Conservation (phyloP, 2,329 filamentous ascomycete species). For the Ophiostoma sp. region DNA sequence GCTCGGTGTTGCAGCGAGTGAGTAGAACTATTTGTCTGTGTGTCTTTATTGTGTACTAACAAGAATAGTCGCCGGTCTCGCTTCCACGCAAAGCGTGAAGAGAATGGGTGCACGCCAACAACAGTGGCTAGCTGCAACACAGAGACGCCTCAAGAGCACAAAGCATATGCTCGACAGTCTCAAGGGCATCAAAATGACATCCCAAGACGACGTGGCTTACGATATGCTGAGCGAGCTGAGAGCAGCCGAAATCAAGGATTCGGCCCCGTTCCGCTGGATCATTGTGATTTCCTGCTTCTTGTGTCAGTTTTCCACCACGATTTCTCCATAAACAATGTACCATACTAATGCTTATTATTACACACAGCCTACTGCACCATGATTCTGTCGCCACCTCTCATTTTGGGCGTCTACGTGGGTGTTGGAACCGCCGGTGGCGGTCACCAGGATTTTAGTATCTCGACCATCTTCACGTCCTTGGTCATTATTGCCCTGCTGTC, state of each 20-base stretch:
- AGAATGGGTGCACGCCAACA: conserved; percentile 9
- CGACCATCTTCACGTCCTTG: conserved; percentile 38
- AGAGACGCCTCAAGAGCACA: conserved; percentile 7
- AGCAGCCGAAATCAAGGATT: background rate
- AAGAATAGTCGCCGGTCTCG: background rate
- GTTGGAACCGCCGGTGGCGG: background rate
- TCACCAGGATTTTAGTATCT: conserved; percentile 1
- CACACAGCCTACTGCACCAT: background rate
- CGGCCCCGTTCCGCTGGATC: conserved; percentile 6
- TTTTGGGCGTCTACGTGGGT: background rate
- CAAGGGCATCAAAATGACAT: conserved; percentile 17
- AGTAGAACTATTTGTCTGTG: background rate
- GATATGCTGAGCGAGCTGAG: background rate
- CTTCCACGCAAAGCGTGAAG: conserved; percentile 1
- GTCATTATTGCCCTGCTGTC: conserved; percentile 43
- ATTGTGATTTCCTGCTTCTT: background rate
- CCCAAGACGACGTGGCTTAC: conserved; percentile 5
- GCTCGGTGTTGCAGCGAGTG: conserved; percentile 1
- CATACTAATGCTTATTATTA: background rate
- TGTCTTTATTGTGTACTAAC: background rate
- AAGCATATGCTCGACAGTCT: conserved; percentile 19
- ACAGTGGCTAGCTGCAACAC: conserved; percentile 14
- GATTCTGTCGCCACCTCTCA: background rate
- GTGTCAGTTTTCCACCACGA: background rate
- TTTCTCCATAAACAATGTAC: background rate